Evolutionary conservation across 2,329 filamentous ascomycete genomes (phyloP).

Genomic region (Thermothelomyces thermophilus): DNA sequence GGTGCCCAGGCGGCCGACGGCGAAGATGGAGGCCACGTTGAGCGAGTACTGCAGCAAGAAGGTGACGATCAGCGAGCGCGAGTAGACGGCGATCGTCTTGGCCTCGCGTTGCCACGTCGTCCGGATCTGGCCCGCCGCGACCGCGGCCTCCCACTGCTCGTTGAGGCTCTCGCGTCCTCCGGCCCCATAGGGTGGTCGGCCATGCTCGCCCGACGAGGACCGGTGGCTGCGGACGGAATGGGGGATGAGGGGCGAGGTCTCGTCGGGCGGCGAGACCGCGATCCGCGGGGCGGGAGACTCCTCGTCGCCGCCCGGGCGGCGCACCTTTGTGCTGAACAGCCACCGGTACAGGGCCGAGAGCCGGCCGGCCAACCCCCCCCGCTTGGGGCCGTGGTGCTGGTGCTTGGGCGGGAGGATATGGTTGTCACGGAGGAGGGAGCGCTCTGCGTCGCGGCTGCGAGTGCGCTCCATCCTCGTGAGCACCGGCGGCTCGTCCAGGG

Average conservation of each 20-base stretch:
- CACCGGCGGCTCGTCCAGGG: slow-evolving; percentile 36
- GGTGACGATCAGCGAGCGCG: slow-evolving; percentile 63
- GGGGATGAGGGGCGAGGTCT: slow-evolving; percentile 37
- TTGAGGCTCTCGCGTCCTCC: slow-evolving; percentile 49
- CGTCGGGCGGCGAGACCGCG: slow-evolving; percentile 42
- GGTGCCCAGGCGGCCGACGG: slow-evolving; percentile 68
- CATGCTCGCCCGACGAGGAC: slow-evolving; percentile 28
- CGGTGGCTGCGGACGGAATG: slow-evolving; percentile 1
- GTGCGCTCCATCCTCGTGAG: slow-evolving; percentile 46
- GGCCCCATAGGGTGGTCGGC: slow-evolving; percentile 12
- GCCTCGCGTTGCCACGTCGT: slow-evolving; percentile 89
- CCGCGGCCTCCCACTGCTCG: slow-evolving; percentile 78
- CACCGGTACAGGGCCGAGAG: slow-evolving; percentile 8
- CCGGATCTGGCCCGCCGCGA: slow-evolving; percentile 70
- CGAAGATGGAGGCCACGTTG: slow-evolving; percentile 75
- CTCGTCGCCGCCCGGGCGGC: slow-evolving; percentile 31
- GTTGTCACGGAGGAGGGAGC: slow-evolving; percentile 53
- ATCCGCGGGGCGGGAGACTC: slow-evolving; percentile 27
- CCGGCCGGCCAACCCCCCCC: slow-evolving; percentile 4
- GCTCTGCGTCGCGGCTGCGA: slow-evolving; percentile 25
- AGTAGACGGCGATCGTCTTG: slow-evolving; percentile 69
- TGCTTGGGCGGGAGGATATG: slow-evolving; percentile 59
- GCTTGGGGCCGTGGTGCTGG: slow-evolving; percentile 23
- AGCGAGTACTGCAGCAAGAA: slow-evolving; percentile 78
- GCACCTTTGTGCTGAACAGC: slow-evolving; percentile 52